Evolutionary conservation across 1,284 basidiomycete species (phyloP).

Genomic region (Leccinum subspadiceum): DNA sequence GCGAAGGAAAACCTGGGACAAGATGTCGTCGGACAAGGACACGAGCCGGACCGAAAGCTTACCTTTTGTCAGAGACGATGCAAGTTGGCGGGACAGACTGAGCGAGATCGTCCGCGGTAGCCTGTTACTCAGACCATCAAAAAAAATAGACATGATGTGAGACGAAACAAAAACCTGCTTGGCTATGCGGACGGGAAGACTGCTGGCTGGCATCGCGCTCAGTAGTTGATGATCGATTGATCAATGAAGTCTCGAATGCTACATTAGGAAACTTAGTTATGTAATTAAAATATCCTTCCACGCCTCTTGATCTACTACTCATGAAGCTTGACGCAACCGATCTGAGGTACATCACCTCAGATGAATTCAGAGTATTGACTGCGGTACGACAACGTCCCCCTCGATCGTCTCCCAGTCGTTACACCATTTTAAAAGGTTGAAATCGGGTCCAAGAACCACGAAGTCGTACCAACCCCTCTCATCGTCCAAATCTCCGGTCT

Average conservation of each 20-base stretch:
- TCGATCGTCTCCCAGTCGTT: conserved; percentile 1
- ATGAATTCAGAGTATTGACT: conserved; percentile 93
- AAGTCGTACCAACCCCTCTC: conserved; percentile 87
- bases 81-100: conserved; percentile 13
- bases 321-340: conserved; percentile 98
- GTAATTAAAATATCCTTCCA: conserved; percentile 2
- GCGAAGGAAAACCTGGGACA: conserved; percentile 36
- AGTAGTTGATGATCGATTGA: too few species aligned
- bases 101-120: conserved; percentile 22
- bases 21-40: not conserved
- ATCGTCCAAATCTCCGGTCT: conserved; percentile 92
- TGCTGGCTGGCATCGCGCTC: conserved; percentile 15
- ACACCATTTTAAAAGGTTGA: conserved; percentile 62
- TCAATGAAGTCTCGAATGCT: not conserved
- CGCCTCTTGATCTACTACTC: conserved; percentile 1
- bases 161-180: conserved; percentile 27
- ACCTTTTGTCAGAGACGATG: conserved; percentile 19
- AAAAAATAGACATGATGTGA: not conserved
- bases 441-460: conserved; percentile 98
- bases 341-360: conserved; percentile 87
- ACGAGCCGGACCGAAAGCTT: not conserved
- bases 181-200: conserved; percentile 18
- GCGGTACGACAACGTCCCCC: conserved; percentile 57
- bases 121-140: conserved; percentile 15
- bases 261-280: not conserved